Evolutionary conservation across 2,329 filamentous ascomycete genomes (phyloP), one percentile per base, ranked within the genome.

Genomic region (Phialophora expanda): DNA sequence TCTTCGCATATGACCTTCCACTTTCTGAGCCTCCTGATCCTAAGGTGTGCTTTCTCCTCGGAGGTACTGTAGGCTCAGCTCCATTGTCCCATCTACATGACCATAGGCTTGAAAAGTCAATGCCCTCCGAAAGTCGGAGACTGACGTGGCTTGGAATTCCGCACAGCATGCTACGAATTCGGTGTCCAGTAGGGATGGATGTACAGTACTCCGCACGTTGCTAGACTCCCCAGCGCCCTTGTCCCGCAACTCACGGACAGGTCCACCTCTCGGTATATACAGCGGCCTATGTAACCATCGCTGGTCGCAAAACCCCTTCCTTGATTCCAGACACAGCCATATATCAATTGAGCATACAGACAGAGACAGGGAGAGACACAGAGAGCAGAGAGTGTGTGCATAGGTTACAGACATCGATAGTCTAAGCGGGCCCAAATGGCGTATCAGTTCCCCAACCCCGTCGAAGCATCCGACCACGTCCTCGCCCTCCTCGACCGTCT

Each of bases 381-480:
- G 9, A 32, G 30, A 9, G 30, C n/a, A 32, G 30, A 32, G 28
- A 7, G 4, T 46, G 11, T 20, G 20, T 46, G 44, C 20, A 1
- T 8, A 24, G 24, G 9, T 44, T 14, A 14, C 4, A 44, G 12
- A 20, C 41, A 14, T 20, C 12, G 3, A 44, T 44, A 14, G 4
- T 44, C 9, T 6, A 14, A 44, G n/a, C 12, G 9, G 9, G 12
- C 1, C 12, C 44, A 8, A 17, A 62, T 62, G 59, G 59, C 60
- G 20, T 30, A 50, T 32, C 17, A 20, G 12, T 32, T 28, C 26
- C 58, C 59, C 28, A 58, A 56, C 34, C 65, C 65, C 1, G 41
- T 67, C 28, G 62, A 62, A 34, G 73, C 72, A 11, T 66, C 73
- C 1, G 50, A 56, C 4, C 73, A 74, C 56, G 66, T 75, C 12